Percentiles rank a stretch among this genome's conserved stretches.
Evolutionary conservation across 352 stramenopile genomes (phyloP).

Genomic region (Globisporangium polare): DNA sequence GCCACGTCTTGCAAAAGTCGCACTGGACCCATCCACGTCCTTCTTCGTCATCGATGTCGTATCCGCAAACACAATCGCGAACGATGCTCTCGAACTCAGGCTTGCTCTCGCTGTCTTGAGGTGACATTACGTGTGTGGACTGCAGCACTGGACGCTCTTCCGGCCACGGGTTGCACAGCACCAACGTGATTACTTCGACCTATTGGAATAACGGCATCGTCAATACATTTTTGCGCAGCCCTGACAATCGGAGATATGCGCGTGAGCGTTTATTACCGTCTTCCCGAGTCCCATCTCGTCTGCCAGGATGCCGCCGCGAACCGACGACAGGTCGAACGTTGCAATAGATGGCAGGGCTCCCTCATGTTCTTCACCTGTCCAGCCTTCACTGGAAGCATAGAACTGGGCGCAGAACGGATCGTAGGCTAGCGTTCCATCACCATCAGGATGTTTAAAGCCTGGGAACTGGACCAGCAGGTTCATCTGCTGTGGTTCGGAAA

Average conservation of each 20-base stretch:
- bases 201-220: no score
- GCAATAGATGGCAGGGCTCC: not conserved
- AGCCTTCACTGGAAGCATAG: not conserved
- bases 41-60: slow-evolving; percentile 20
- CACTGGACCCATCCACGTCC: slow-evolving; percentile 45
- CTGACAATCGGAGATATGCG: no score
- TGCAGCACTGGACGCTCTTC: slow-evolving; percentile 37
- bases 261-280: no score
- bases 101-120: not conserved
- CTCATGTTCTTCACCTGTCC: not conserved
- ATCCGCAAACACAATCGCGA: slow-evolving; percentile 53
- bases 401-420: slow-evolving; percentile 40
- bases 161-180: slow-evolving; percentile 38
- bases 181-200: slow-evolving; percentile 70
- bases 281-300: slow-evolving; percentile 92
- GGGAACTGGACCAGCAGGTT: slow-evolving; percentile 16
- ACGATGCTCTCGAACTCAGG: not conserved
- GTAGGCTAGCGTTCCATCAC: slow-evolving; percentile 16
- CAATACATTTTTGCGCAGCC: no score
- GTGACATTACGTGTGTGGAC: slow-evolving; percentile 23
- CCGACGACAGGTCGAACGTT: slow-evolving; percentile 11
- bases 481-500: not conserved
- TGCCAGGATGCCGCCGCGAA: slow-evolving; percentile 86
- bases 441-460: not conserved
- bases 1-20: slow-evolving; percentile 46